phyloP scores from a whole-genome alignment of 352 stramenopile genomes.

The Pythium pectinolyticum region DNA sequence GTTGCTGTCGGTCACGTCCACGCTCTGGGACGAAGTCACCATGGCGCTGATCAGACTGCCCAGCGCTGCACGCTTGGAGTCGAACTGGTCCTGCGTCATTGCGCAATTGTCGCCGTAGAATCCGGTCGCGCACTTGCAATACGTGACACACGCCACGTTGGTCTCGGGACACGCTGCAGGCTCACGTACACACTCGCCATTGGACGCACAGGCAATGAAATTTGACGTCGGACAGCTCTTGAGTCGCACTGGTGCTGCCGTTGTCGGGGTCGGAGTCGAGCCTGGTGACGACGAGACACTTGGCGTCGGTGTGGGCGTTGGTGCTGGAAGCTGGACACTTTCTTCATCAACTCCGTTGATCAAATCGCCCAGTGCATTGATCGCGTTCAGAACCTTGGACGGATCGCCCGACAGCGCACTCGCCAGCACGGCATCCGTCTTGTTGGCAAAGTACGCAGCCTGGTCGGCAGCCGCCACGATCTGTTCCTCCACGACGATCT shows the following conservation, averaged over 20 bases:
- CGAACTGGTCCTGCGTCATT: slow-evolving; percentile 47
- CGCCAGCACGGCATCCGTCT: slow-evolving; percentile 48
- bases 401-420: slow-evolving; percentile 55
- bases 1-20: slow-evolving; percentile 50
- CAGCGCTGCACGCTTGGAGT: slow-evolving; percentile 50
- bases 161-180: slow-evolving; percentile 41
- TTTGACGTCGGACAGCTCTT: slow-evolving; percentile 57
- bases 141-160: slow-evolving; percentile 51
- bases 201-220: slow-evolving; percentile 40
- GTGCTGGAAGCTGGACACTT: no score
- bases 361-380: slow-evolving; percentile 62
- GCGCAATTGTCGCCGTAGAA: slow-evolving; percentile 69
- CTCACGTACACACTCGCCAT: slow-evolving; percentile 50
- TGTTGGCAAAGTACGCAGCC: slow-evolving; percentile 54
- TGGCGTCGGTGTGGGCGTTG: slow-evolving; percentile 25
- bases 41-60: slow-evolving; percentile 60
- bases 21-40: slow-evolving; percentile 43
- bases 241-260: slow-evolving; percentile 24
- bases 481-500: slow-evolving; percentile 53
- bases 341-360: slow-evolving; percentile 51
- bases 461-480: slow-evolving; percentile 43
- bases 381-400: slow-evolving; percentile 57
- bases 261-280: slow-evolving; percentile 23
- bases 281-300: slow-evolving; percentile 19
- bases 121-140: slow-evolving; percentile 44